These are phyloP conservation scores for Diophrys sp. DNA, from an alignment of 73 alveolate genomes.

Conservation along the genomic window DNA sequence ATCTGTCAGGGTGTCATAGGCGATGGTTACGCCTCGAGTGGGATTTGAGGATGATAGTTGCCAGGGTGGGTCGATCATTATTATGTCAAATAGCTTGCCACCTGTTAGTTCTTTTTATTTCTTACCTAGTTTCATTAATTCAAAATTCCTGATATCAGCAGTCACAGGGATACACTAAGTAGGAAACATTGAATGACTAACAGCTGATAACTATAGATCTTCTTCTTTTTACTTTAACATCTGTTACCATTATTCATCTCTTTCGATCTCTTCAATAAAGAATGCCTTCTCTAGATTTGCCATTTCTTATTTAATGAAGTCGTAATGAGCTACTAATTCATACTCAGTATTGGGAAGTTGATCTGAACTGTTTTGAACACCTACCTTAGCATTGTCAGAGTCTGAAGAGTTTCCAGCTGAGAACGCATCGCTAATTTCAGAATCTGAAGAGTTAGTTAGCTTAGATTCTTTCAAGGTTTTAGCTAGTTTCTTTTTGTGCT, in stretches of 20 bases:
- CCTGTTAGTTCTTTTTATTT: slow-evolving; percentile 35
- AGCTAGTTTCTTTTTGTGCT: neutral
- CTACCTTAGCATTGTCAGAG: neutral
- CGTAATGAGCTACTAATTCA: neutral
- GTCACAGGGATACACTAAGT: neutral
- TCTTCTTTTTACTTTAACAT: neutral
- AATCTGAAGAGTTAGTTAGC: too few species aligned
- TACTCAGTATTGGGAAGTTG: neutral
- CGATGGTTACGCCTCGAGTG: slow-evolving; percentile 82
- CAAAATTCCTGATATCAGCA: neutral
- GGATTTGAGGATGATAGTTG: slow-evolving; percentile 70
- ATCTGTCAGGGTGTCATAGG: slow-evolving; percentile 81
- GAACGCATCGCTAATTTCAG: too few species aligned
- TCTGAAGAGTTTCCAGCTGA: neutral
- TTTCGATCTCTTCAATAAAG: neutral
- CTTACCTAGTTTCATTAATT: slow-evolving; percentile 12
- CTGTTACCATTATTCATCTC: neutral
- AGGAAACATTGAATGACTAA: neutral
- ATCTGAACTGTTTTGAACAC: neutral
- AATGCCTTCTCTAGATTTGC: neutral
- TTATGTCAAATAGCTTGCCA: slow-evolving; percentile 74
- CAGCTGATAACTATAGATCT: neutral
- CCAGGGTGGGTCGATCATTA: slow-evolving; percentile 96
- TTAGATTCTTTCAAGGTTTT: too few species aligned
- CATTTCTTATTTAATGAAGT: neutral